Evolutionary conservation across 805 yeast species (phyloP), one percentile per base, ranked within the genome.

Genomic region (Ogataea glucozyma): DNA sequence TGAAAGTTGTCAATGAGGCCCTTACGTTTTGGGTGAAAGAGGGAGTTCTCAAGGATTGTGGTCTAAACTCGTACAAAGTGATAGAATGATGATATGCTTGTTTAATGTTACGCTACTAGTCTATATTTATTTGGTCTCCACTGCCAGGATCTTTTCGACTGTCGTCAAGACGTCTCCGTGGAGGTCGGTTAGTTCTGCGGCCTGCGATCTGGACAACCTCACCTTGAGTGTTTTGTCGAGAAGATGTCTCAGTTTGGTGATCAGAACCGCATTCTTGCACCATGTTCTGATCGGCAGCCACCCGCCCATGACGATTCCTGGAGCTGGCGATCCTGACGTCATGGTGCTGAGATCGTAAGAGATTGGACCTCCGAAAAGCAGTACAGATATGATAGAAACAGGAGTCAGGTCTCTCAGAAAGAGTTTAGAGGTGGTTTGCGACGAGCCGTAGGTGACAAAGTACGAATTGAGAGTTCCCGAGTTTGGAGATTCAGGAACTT

Each of bases 251-350:
- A 91, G 65, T 45, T 83, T 79, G 44, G 86, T 85, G 22, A 90
- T 74, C 35, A 91, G 66, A 2, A 91, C 96, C 1, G 90, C 98
- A 55, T 90, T 88, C 51, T 93, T 86, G 50, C 96, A 85, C 97
- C 97, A 91, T 1, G 97, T 88, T 48, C 87, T 73, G 10, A 91
- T 73, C 0, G 97, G 95, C 24, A 88, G 65, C 97, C 98, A 90
- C n/a, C 75, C 74, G 52, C 88, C 96, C 42, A 91, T 67, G 7
- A 88, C 80, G 26, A 93, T 77, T 17, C 97, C 97, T 0, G 96
- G 95, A 0, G 89, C 76, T 4, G 81, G 73, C 30, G 68, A 72
- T 1, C 75, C 67, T 0, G 72, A 61, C 23, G 62, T 48, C 9
- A 67, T 50, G 6, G 65, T 57, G 9, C 69, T 59, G 37, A 81